Conservation (phyloP, 352 stramenopile species). For the Globisporangium middletonii region DNA sequence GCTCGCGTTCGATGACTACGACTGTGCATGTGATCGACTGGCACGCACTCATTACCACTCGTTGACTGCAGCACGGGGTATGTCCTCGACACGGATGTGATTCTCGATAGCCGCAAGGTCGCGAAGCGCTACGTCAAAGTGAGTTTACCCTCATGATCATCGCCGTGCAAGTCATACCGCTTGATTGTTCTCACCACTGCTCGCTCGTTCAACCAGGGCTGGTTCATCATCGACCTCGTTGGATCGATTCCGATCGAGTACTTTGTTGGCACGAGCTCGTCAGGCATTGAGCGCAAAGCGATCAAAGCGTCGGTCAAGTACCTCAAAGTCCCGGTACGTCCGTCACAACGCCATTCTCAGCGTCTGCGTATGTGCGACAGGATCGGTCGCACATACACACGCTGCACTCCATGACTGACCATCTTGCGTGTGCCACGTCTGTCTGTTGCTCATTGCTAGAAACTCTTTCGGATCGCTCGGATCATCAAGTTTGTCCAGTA, state of each 20-base stretch:
- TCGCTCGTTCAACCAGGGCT: slow-evolving; percentile 18
- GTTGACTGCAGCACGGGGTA: slow-evolving; percentile 40
- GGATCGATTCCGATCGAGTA: slow-evolving; percentile 51
- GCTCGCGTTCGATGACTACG: too few relatives aligned
- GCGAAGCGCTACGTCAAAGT: slow-evolving; percentile 42
- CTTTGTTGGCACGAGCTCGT: slow-evolving; percentile 23
- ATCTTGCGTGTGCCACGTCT: neutral
- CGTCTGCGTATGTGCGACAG: neutral
- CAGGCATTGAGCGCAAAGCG: slow-evolving; percentile 43
- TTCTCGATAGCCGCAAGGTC: slow-evolving; percentile 47
- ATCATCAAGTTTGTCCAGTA: slow-evolving; percentile 68
- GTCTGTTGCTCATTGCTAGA: slow-evolving; percentile 19
- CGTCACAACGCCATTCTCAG: neutral
- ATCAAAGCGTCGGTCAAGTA: slow-evolving; percentile 65
- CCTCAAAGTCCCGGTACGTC: slow-evolving; percentile 45
- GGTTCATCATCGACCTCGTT: slow-evolving; percentile 48
- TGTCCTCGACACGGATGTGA: slow-evolving; percentile 38
- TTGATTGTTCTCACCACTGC: too few relatives aligned
- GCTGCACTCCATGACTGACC: neutral
- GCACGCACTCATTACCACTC: neutral
- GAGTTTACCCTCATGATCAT: slow-evolving; percentile 3
- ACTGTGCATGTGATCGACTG: too few relatives aligned
- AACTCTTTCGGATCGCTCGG: slow-evolving; percentile 54
- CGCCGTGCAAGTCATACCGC: too few relatives aligned
- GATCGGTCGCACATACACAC: neutral